phyloP scores from a whole-genome alignment of 306 rosid genomes.

The Cajanus cajan region DNA sequence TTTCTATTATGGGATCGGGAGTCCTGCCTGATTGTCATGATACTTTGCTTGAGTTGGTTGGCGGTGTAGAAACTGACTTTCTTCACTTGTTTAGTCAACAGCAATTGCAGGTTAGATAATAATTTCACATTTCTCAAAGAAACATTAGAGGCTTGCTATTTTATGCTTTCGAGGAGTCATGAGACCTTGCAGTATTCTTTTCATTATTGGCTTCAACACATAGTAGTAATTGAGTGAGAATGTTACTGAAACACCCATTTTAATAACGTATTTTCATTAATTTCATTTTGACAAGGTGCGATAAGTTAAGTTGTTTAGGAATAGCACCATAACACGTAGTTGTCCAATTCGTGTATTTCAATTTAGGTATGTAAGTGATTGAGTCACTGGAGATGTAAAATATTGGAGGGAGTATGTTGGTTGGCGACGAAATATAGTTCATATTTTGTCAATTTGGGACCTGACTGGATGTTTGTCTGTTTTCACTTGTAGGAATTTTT shows the following conservation, averaged over 20 bases:
- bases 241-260: background rate
- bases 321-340: constrained; percentile 5
- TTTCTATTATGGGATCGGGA: constrained; percentile 73
- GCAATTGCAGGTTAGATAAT: constrained; percentile 71
- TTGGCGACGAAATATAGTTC: background rate
- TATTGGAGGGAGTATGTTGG: background rate
- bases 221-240: background rate
- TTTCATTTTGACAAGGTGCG: background rate
- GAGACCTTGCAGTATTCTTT: background rate
- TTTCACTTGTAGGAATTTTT: constrained; percentile 60
- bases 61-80: constrained; percentile 61
- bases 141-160: background rate
- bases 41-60: constrained; percentile 73
- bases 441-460: background rate
- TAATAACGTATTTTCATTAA: background rate
- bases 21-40: constrained; percentile 66
- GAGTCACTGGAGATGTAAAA: background rate
- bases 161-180: background rate
- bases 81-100: constrained; percentile 90
- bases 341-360: background rate
- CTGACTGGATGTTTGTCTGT: constrained; percentile 18
- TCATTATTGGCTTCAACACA: constrained; percentile 14
- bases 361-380: background rate
- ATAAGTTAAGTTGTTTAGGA: background rate
- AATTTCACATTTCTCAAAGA: constrained; percentile 11